Conservation (phyloP, 768 basidiomycete species). For the Suillus alpinus region DNA sequence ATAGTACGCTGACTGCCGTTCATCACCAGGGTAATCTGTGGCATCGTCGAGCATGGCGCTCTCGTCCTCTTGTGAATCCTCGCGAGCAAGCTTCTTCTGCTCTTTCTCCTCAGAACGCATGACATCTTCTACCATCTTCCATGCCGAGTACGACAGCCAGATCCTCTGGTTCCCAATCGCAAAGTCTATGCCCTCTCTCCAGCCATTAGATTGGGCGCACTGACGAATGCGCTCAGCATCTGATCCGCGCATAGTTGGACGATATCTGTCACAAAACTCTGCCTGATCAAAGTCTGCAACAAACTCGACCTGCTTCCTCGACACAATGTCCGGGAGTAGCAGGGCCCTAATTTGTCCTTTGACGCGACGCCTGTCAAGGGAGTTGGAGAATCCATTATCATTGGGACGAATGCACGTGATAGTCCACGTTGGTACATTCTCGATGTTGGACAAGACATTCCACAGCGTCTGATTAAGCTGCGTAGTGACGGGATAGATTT, state of each 20-base stretch:
- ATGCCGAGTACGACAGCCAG: slow-evolving; percentile 54
- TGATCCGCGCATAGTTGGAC: slow-evolving; percentile 48
- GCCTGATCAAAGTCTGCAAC: slow-evolving; percentile 46
- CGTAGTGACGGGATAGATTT: slow-evolving; percentile 57
- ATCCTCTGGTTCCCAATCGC: slow-evolving; percentile 50
- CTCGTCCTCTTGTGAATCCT: slow-evolving; percentile 45
- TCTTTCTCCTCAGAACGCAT: slow-evolving; percentile 52
- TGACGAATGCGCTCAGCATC: slow-evolving; percentile 46
- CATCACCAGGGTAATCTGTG: slow-evolving; percentile 36
- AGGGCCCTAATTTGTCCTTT: slow-evolving; percentile 54
- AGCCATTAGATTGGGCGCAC: slow-evolving; percentile 48
- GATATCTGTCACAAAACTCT: slow-evolving; percentile 53
- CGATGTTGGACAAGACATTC: slow-evolving; percentile 44
- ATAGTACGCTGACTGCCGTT: slow-evolving; percentile 30
- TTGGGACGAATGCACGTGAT: slow-evolving; percentile 63
- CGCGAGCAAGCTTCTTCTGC: slow-evolving; percentile 37
- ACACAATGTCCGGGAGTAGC: slow-evolving; percentile 51
- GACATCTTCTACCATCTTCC: slow-evolving; percentile 61
- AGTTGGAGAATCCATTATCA: slow-evolving; percentile 60
- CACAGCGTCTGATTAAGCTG: slow-evolving; percentile 56
- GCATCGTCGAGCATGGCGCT: slow-evolving; percentile 39
- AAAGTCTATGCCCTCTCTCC: slow-evolving; percentile 55
- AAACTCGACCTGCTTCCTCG: slow-evolving; percentile 49
- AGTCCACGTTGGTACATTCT: slow-evolving; percentile 50
- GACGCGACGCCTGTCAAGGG: slow-evolving; percentile 61